phyloP scores from a whole-genome alignment of 352 stramenopile genomes.

The Phytopythium vexans region DNA sequence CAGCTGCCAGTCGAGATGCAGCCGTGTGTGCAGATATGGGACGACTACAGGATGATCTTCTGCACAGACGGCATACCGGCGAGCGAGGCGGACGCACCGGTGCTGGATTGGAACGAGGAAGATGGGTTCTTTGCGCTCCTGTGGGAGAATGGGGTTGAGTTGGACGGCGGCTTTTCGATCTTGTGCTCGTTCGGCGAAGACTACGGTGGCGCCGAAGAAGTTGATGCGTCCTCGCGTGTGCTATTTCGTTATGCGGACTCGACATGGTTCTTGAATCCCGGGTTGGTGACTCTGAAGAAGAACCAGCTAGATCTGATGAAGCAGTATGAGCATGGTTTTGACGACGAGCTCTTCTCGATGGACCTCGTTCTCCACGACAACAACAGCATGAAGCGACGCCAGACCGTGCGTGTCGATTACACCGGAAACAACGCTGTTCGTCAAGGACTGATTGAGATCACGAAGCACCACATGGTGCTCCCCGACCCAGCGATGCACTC shows the following conservation, averaged over 20 bases:
- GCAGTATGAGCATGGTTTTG: constrained; percentile 81
- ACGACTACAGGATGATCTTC: constrained; percentile 72
- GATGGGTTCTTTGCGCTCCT: constrained; percentile 78
- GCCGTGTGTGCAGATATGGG: constrained; percentile 83
- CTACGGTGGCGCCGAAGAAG: constrained; percentile 52
- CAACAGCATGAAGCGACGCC: constrained; percentile 28
- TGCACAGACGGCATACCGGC: constrained; percentile 36
- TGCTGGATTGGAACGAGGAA: constrained; percentile 78
- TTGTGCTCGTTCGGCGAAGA: constrained; percentile 82
- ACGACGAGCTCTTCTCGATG: constrained; percentile 76
- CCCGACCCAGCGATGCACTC: constrained; percentile 78
- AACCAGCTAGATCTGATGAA: constrained; percentile 80
- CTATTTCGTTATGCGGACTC: constrained; percentile 80
- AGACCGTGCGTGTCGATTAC: constrained; percentile 53
- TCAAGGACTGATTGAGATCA: constrained; percentile 77
- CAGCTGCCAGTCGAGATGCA: constrained; percentile 67
- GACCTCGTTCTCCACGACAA: constrained; percentile 75
- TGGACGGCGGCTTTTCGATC: constrained; percentile 82
- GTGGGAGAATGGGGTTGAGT: constrained; percentile 71
- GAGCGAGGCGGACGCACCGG: constrained; percentile 24
- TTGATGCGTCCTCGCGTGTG: constrained; percentile 65
- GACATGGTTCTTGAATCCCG: constrained; percentile 68
- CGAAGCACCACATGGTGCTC: constrained; percentile 71
- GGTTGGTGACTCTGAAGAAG: constrained; percentile 74
- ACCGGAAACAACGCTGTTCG: constrained; percentile 63